phyloP scores from a whole-genome alignment of 352 stramenopile species.

The Pythium chondricola region DNA sequence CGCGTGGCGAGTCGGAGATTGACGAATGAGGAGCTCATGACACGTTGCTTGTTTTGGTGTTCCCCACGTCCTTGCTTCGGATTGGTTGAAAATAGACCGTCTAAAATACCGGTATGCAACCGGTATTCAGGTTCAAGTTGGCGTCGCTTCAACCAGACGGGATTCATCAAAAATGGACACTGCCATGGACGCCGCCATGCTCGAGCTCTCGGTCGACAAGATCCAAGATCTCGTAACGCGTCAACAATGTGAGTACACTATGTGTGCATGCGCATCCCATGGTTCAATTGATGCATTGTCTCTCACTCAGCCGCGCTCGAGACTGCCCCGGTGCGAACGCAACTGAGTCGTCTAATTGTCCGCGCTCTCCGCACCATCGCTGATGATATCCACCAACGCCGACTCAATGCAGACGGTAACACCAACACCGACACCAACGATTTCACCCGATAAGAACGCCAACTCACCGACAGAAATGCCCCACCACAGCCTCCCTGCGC shows the following conservation, averaged over 20 bases:
- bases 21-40: conserved; percentile 2
- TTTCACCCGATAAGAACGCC: too few relatives aligned
- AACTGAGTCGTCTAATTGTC: too few relatives aligned
- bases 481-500: conserved; percentile 6
- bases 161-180: conserved; percentile 3
- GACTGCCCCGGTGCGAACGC: too few relatives aligned
- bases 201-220: conserved; percentile 34
- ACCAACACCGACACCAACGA: too few relatives aligned
- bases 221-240: conserved; percentile 25
- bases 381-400: too few relatives aligned
- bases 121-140: neutral
- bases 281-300: too few relatives aligned
- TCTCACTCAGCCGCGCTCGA: too few relatives aligned
- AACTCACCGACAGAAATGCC: too few relatives aligned
- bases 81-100: conserved; percentile 34
- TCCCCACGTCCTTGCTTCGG: conserved; percentile 23
- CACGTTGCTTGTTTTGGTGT: conserved; percentile 9
- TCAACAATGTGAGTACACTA: conserved; percentile 7
- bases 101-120: conserved; percentile 9
- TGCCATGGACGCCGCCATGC: conserved; percentile 5
- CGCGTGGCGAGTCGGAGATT: neutral
- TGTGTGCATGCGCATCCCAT: too few relatives aligned
- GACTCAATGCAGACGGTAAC: too few relatives aligned
- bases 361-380: too few relatives aligned
- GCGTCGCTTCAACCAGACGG: neutral